phyloP scores from a whole-genome alignment of 805 yeast species.

The Nakazawaea peltata region DNA sequence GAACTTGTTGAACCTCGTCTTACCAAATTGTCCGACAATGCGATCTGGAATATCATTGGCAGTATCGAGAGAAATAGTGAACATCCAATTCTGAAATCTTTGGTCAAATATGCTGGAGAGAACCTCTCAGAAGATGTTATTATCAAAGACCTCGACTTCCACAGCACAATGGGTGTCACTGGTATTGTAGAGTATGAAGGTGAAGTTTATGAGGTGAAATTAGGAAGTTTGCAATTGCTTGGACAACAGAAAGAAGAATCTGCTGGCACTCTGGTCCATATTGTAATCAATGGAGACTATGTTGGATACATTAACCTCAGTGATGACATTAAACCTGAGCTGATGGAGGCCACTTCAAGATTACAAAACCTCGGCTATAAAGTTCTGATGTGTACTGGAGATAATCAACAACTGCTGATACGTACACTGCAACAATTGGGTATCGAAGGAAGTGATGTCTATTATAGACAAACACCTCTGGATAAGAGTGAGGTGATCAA shows the following conservation, averaged over 20 bases:
- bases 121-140: slow-evolving; percentile 10
- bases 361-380: slow-evolving; percentile 43
- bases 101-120: slow-evolving; percentile 19
- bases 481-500: slow-evolving; percentile 66
- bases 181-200: slow-evolving; percentile 18
- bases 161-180: neutral
- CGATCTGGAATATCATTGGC: slow-evolving; percentile 47
- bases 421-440: slow-evolving; percentile 31
- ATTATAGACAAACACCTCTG: slow-evolving; percentile 69
- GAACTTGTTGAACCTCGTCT: too few species aligned
- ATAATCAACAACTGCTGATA: slow-evolving; percentile 22
- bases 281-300: slow-evolving; percentile 49
- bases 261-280: slow-evolving; percentile 11
- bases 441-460: slow-evolving; percentile 48
- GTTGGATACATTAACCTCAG: slow-evolving; percentile 60
- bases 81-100: slow-evolving; percentile 82
- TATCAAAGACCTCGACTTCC: slow-evolving; percentile 18
- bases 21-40: slow-evolving; percentile 13
- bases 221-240: slow-evolving; percentile 49
- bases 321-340: slow-evolving; percentile 63
- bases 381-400: slow-evolving; percentile 91
- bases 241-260: slow-evolving; percentile 11
- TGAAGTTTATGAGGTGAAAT: slow-evolving; percentile 24
- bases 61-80: slow-evolving; percentile 65
- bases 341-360: slow-evolving; percentile 49